Conservation (phyloP, 2,329 filamentous ascomycete species). For the Fusarium gaditjirri region DNA sequence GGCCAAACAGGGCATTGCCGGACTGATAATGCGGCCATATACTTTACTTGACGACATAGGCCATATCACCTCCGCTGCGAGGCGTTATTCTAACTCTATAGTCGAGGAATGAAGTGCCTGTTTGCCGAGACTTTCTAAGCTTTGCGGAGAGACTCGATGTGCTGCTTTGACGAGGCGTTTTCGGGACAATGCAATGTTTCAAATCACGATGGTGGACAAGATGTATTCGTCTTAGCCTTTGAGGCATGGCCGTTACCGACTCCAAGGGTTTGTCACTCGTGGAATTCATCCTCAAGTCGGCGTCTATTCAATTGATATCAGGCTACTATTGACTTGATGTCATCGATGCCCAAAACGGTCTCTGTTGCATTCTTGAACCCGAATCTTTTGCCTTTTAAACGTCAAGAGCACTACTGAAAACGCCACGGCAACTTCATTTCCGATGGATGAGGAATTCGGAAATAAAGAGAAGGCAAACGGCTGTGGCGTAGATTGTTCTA, state of each 20-base stretch:
- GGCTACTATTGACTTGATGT: not conserved
- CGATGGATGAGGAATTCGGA: conserved; percentile 11
- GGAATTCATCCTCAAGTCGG: not conserved
- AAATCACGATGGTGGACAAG: not conserved
- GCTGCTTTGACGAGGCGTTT: not conserved
- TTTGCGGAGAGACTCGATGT: not conserved
- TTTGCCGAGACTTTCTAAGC: not conserved
- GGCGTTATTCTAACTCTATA: conserved; percentile 5
- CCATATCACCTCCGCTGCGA: not conserved
- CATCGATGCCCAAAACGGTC: not conserved
- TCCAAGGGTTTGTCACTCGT: not conserved
- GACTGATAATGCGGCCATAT: conserved; percentile 9
- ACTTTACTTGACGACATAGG: conserved; percentile 3
- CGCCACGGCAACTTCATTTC: not conserved
- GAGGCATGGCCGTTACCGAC: not conserved
- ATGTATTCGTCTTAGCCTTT: conserved; percentile 2
- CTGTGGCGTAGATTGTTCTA: conserved; percentile 15
- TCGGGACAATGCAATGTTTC: not conserved
- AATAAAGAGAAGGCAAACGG: conserved; percentile 15
- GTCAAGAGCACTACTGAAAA: not conserved
- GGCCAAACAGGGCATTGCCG: conserved; percentile 9
- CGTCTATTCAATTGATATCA: not conserved
- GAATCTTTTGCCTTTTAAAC: not conserved
- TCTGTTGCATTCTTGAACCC: conserved; percentile 4
- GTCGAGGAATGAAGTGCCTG: not conserved